Conservation (phyloP, 495 filamentous ascomycete species). For the Daldinia vernicosa region DNA sequence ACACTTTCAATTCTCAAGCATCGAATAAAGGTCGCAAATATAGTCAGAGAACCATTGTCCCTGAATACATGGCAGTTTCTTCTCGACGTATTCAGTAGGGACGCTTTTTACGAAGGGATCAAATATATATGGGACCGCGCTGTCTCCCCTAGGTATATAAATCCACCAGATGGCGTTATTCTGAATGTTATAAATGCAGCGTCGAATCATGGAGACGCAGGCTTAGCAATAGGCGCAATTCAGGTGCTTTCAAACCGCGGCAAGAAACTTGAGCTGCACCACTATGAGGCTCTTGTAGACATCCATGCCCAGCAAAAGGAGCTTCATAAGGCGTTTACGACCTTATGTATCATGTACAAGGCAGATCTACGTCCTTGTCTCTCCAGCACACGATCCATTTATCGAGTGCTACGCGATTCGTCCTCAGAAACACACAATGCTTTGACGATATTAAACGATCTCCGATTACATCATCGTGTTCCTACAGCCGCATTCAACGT, state of each 20-base stretch:
- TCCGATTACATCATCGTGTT: slow-evolving; percentile 57
- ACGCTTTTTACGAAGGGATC: slow-evolving; percentile 49
- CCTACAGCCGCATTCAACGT: slow-evolving; percentile 69
- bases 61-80: slow-evolving; percentile 70
- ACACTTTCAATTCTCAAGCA: slow-evolving; percentile 70
- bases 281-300: slow-evolving; percentile 81
- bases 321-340: slow-evolving; percentile 63
- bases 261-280: slow-evolving; percentile 63
- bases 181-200: slow-evolving; percentile 74
- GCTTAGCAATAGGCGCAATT: slow-evolving; percentile 72
- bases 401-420: slow-evolving; percentile 46
- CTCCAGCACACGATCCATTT: slow-evolving; percentile 68
- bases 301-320: slow-evolving; percentile 68
- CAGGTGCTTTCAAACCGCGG: slow-evolving; percentile 63
- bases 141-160: slow-evolving; percentile 70
- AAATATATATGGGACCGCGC: slow-evolving; percentile 66
- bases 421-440: slow-evolving; percentile 50
- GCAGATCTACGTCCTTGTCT: slow-evolving; percentile 62
- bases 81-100: slow-evolving; percentile 70
- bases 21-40: slow-evolving; percentile 54
- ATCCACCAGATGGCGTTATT: slow-evolving; percentile 71
- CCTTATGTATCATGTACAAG: slow-evolving; percentile 74
- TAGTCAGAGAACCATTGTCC: slow-evolving; percentile 54
- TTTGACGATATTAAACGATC: slow-evolving; percentile 62
- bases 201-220: slow-evolving; percentile 68